Base-by-base conservation (phyloP, 2,329 filamentous ascomycete genomes). In the Calonectria hawksworthii region DNA sequence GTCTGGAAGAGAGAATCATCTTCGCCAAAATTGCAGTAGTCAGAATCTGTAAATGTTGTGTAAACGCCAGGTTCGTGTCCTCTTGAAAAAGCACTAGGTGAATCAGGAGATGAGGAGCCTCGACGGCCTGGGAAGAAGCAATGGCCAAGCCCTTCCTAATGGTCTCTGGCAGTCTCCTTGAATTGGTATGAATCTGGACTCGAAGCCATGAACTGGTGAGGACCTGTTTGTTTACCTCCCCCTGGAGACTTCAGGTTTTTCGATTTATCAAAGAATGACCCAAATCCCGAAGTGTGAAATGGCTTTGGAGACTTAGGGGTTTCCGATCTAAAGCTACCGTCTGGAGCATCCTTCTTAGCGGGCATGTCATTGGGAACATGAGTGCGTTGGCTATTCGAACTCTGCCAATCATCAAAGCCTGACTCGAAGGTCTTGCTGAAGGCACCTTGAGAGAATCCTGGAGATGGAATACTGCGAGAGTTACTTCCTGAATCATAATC, bases 111-210 rank as follows among this genome's bases (percentile, higher is more conserved):
- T 41, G 72, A 64, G 30, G 72, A 75, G 28, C 51, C 44, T 54
- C 74, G 72, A 36, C 73, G 73, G 34, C 79, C 72, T 38, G 65
- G 69, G 52, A 70, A 78, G 70, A 72, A 74, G 72, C 67, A 74
- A 76, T 74, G 70, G 70, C 78, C 74, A 76, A 78, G 78, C 59
- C 75, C 76, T 76, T 80, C 78, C 79, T 81, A 83, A 67, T 74
- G 75, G 74, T 79, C 77, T 73, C 78, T 76, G 74, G 77, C 70
- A 70, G 79, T 72, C 73, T 79, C 78, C 69, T 76, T 69, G 61
- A 72, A 76, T 32, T 30, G 50, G 34, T 32, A 23, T 34, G 61
- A 61, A 61, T 44, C 67, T 52, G 67, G 72, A 69, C 50, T 74
- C 21, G 73, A 75, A 41, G 66, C 51, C 61, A 47, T 69, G 26